Conservation (phyloP, 202 grass and related monocot genomes). For the Bolboschoenoplectus hybrid region DNA sequence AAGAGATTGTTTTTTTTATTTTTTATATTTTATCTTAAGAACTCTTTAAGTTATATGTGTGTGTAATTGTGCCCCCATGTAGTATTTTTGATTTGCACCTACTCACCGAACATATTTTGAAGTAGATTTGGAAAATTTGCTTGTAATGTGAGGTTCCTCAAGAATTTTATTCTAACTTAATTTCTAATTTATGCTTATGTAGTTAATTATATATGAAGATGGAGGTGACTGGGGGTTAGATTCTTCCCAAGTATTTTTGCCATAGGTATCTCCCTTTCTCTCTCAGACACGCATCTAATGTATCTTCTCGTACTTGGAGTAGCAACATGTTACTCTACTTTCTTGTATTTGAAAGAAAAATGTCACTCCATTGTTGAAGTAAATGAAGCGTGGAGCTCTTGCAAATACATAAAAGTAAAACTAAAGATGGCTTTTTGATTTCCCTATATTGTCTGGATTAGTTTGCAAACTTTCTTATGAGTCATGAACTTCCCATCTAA, state of each 20-base stretch:
- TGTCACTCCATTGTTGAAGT: background rate
- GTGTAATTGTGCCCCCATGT: background rate
- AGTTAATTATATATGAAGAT: slow-evolving; percentile 54
- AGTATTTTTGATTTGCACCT: background rate
- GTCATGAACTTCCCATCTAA: background rate
- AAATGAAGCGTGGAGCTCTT: background rate
- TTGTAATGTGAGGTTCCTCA: background rate
- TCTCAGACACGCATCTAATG: background rate
- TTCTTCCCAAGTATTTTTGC: slow-evolving; percentile 57
- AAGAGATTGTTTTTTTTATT: background rate
- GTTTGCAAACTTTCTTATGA: background rate
- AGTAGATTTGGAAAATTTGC: slow-evolving; percentile 13
- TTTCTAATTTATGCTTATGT: slow-evolving; percentile 20
- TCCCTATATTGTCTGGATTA: background rate
- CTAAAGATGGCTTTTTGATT: background rate
- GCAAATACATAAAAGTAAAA: background rate
- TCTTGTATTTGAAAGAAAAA: background rate
- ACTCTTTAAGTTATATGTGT: background rate
- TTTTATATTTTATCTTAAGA: slow-evolving; percentile 24
- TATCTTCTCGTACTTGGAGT: background rate
- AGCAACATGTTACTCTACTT: background rate
- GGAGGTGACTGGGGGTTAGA: slow-evolving; percentile 77
- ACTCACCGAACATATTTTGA: background rate
- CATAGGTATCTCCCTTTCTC: slow-evolving; percentile 43
- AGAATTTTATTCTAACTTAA: background rate